Percentiles rank a stretch among this genome's conserved stretches.
Evolutionary conservation across 108 stramenopile species (phyloP).

Genomic region (Skeletonema potamos): DNA sequence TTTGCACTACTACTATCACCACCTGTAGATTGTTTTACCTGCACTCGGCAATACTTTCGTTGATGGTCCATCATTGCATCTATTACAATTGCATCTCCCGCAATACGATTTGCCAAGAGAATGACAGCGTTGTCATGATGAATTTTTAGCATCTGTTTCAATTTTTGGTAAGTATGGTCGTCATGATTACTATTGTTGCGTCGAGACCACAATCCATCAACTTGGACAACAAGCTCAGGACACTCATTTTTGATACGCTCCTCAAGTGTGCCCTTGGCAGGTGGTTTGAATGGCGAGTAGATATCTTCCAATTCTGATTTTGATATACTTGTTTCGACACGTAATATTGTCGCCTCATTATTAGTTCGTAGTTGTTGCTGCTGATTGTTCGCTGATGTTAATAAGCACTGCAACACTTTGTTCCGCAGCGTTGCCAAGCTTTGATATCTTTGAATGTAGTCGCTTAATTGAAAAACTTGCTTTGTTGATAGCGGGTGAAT

Average conservation of each 20-base stretch:
- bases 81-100: conserved; percentile 41
- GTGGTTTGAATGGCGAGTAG: conserved; percentile 67
- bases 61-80: conserved; percentile 44
- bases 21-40: conserved; percentile 21
- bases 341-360: neutral
- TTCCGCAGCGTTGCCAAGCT: conserved; percentile 34
- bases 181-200: neutral
- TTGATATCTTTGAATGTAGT: conserved; percentile 36
- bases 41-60: conserved; percentile 27
- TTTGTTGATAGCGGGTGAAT: conserved; percentile 57
- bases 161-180: neutral
- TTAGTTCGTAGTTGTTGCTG: neutral
- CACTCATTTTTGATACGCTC: conserved; percentile 55
- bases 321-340: conserved; percentile 44
- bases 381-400: neutral
- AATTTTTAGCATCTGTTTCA: neutral
- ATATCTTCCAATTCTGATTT: conserved; percentile 62
- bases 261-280: conserved; percentile 52
- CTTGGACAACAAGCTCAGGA: conserved; percentile 41
- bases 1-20: conserved; percentile 1
- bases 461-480: conserved; percentile 51
- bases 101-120: conserved; percentile 55
- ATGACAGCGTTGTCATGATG: conserved; percentile 46
- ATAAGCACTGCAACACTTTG: conserved; percentile 41
- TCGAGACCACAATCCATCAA: conserved; percentile 52